Evolutionary conservation across 352 stramenopile genomes (phyloP).

Genomic region (Globisporangium alternatum): DNA sequence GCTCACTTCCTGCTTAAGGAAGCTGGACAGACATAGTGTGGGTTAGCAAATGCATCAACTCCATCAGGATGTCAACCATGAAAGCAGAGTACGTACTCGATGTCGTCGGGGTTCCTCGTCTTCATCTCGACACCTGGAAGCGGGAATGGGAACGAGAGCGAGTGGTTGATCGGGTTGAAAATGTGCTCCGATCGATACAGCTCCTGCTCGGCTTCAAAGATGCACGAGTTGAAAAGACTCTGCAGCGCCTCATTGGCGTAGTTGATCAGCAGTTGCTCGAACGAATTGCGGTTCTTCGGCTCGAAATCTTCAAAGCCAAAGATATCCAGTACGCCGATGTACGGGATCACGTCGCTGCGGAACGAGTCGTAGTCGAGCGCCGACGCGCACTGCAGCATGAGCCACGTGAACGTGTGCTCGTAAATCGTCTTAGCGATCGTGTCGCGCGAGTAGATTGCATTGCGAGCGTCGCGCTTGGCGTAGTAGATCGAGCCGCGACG

Average conservation of each 20-base stretch:
- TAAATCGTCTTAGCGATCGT: slow-evolving; percentile 91
- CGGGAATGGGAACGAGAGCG: slow-evolving; percentile 71
- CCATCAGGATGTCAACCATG: neutral
- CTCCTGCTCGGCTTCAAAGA: slow-evolving; percentile 85
- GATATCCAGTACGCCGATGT: slow-evolving; percentile 92
- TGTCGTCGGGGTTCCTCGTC: slow-evolving; percentile 31
- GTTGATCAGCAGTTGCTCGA: slow-evolving; percentile 92
- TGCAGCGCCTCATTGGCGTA: slow-evolving; percentile 92
- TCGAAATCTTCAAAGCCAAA: slow-evolving; percentile 92
- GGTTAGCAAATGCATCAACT: slow-evolving; percentile 1
- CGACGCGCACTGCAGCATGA: slow-evolving; percentile 81
- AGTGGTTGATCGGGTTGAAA: slow-evolving; percentile 78
- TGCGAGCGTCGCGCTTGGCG: slow-evolving; percentile 64
- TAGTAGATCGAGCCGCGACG: slow-evolving; percentile 79
- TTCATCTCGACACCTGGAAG: slow-evolving; percentile 36
- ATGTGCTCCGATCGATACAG: slow-evolving; percentile 84
- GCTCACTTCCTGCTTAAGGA: slow-evolving; percentile 35
- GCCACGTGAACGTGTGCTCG: slow-evolving; percentile 85
- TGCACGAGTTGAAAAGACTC: slow-evolving; percentile 87
- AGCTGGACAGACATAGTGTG: slow-evolving; percentile 16
- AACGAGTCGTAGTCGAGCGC: slow-evolving; percentile 81
- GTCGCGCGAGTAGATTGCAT: slow-evolving; percentile 80
- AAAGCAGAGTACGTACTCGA: slow-evolving; percentile 24
- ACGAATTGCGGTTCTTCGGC: slow-evolving; percentile 87
- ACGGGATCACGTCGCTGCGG: slow-evolving; percentile 74